These are phyloP conservation scores for Phyllosticta ampelicida DNA, from an alignment of 2,329 filamentous ascomycete species.

Conservation along the genomic window DNA sequence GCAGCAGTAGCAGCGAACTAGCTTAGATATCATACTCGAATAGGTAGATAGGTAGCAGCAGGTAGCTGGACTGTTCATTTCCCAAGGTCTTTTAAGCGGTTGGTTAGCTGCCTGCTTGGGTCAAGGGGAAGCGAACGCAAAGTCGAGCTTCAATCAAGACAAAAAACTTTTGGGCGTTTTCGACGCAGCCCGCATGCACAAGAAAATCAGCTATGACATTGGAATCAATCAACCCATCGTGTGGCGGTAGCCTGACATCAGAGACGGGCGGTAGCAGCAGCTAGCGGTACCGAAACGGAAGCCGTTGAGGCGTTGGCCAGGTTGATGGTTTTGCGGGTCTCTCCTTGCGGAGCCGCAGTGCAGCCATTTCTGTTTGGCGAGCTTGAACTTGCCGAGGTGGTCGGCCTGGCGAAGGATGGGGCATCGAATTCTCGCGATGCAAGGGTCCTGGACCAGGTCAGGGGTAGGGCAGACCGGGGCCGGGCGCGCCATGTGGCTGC, in stretches of 20 bases:
- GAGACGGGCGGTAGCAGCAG: neutral
- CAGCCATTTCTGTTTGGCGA: neutral
- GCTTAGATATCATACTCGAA: neutral
- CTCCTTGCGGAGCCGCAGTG: neutral
- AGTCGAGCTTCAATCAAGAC: too few relatives aligned
- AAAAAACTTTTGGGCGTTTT: too few relatives aligned
- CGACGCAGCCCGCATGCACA: too few relatives aligned
- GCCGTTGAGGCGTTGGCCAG: neutral
- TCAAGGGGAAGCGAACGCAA: too few relatives aligned
- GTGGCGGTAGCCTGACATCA: neutral
- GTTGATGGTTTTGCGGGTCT: neutral
- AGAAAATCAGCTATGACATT: too few relatives aligned
- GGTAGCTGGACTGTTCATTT: conserved; percentile 4
- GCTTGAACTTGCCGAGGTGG: neutral
- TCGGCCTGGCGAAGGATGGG: neutral
- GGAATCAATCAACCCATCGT: too few relatives aligned
- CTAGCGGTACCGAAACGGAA: neutral
- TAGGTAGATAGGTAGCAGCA: conserved; percentile 7
- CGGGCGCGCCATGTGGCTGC: neutral
- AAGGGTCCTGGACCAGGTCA: neutral
- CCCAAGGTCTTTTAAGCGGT: neutral
- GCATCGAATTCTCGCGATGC: neutral
- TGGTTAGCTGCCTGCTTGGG: too few relatives aligned
- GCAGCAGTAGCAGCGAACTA: neutral
- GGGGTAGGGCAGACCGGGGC: neutral